These are phyloP conservation scores for Liquidambar formosana DNA, from an alignment of 164 flowering plant genomes.

Conservation along the genomic window DNA sequence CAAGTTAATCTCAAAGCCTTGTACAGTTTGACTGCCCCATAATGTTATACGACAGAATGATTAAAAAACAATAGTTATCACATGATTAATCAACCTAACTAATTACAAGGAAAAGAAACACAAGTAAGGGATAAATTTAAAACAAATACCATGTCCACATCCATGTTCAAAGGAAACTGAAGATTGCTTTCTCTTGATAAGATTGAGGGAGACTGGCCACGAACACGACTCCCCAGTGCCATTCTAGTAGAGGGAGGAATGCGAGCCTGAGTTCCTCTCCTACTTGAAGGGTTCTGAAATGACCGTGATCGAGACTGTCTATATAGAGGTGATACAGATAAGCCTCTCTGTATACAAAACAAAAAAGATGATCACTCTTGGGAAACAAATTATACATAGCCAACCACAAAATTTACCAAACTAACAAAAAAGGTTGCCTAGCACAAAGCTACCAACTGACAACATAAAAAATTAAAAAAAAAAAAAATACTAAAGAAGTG, in stretches of 20 bases:
- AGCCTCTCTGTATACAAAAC: constrained; percentile 34
- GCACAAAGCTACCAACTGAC: no score
- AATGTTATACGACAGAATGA: no score
- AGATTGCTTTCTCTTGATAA: constrained; percentile 35
- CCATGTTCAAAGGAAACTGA: constrained; percentile 68
- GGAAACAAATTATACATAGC: no score
- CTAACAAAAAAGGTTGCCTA: no score
- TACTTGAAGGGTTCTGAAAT: constrained; percentile 35
- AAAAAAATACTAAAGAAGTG: no score
- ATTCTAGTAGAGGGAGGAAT: constrained; percentile 42
- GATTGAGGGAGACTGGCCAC: constrained; percentile 31
- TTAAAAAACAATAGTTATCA: no score
- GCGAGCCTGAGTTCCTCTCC: constrained; percentile 45
- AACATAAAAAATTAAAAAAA: no score
- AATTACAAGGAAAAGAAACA: not conserved
- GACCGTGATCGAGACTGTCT: constrained; percentile 36
- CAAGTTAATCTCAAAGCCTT: no score
- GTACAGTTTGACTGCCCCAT: no score
- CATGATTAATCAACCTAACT: no score
- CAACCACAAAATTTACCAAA: no score
- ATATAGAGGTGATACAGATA: constrained; percentile 28
- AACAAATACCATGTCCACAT: constrained; percentile 67
- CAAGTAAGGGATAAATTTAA: not conserved
- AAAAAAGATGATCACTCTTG: not conserved
- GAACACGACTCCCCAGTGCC: constrained; percentile 47